Evolutionary conservation across 257 asterid species (phyloP), one percentile per base, ranked within the genome.

Genomic region (Capsicum rhomboideum): DNA sequence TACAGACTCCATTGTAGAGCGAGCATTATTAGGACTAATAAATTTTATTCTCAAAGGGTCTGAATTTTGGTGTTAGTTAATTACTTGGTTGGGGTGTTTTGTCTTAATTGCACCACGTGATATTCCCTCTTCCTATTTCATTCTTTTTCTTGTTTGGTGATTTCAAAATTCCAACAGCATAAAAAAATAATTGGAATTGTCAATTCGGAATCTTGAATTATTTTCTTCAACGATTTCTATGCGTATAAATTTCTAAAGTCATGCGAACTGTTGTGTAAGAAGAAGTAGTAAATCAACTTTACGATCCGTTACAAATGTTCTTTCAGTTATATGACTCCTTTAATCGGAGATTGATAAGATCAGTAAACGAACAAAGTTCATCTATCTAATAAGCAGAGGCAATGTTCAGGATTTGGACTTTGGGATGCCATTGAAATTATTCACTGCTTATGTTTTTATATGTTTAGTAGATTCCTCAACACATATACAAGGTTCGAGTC

Each of bases 31-130:
- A n/a, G 29, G 6, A 23, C 14, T 64, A n/a, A 64, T 64, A 21
- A 23, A 21, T 74, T 44, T 75, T 75, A n/a, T 46, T 75, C 12
- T 75, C 11, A 63, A 26, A 26, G 20, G 42, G 72, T 28, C 40
- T 29, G 46, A 66, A 66, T 83, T 87, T 90, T 89, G 89, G 87
- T 89, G 83, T 89, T 87, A 88, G 87, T 89, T 88, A 87, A 85
- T 88, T 86, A 90, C 89, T 89, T 94, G 94, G 97, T 96, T 94
- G 94, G 93, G 91, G 90, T 90, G 97, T 89, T 94, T 94, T 92
- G 95, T 91, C 94, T 93, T 94, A 90, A 93, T 92, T 97, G 96
- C 95, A 83, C 61, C 92, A 90, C 90, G 89, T 90, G 92, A 88
- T 67, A 67, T 90, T 87, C 88, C 90, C 86, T 84, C 83, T 89